Conservation (phyloP, 2,329 filamentous ascomycete species). For the Anthostomella pinea region DNA sequence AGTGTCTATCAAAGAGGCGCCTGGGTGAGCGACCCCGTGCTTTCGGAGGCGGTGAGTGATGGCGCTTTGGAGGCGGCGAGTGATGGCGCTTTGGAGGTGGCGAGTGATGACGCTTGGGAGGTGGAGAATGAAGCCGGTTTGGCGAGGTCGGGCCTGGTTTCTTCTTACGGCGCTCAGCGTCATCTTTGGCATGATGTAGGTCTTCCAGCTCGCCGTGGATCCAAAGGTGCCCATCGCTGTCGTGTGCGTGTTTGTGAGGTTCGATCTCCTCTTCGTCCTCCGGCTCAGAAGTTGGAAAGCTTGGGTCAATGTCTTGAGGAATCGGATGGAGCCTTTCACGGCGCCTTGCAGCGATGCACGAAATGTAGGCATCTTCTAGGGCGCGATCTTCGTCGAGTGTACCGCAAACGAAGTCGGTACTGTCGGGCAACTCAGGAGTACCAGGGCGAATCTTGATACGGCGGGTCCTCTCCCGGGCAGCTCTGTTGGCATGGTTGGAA, state of each 20-base stretch:
- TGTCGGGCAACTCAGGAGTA: constrained; percentile 86
- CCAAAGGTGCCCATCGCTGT: constrained; percentile 68
- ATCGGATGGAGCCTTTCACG: constrained; percentile 77
- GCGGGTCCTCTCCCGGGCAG: constrained; percentile 32
- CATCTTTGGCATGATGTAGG: constrained; percentile 56
- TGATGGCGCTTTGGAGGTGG: constrained; percentile 55
- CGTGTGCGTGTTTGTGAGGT: constrained; percentile 56
- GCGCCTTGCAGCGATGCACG: constrained; percentile 76
- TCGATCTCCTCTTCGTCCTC: constrained; percentile 83
- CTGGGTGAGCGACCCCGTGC: constrained; percentile 53
- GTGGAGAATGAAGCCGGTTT: constrained; percentile 57
- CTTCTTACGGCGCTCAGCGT: constrained; percentile 46
- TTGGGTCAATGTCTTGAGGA: constrained; percentile 97
- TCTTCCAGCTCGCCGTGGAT: constrained; percentile 71
- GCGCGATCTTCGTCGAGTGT: constrained; percentile 94
- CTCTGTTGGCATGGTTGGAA: constrained; percentile 31
- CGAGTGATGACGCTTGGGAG: constrained; percentile 56
- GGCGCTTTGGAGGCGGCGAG: constrained; percentile 49
- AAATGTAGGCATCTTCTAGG: constrained; percentile 89
- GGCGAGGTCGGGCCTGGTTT: constrained; percentile 55
- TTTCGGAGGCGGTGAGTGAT: constrained; percentile 51
- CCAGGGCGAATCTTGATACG: constrained; percentile 60
- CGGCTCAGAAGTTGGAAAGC: constrained; percentile 90
- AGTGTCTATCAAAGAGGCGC: constrained; percentile 62
- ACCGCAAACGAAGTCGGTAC: constrained; percentile 98